Evolutionary conservation across 1,284 basidiomycete genomes (phyloP).

Genomic region (Sporisorium sorghi): DNA sequence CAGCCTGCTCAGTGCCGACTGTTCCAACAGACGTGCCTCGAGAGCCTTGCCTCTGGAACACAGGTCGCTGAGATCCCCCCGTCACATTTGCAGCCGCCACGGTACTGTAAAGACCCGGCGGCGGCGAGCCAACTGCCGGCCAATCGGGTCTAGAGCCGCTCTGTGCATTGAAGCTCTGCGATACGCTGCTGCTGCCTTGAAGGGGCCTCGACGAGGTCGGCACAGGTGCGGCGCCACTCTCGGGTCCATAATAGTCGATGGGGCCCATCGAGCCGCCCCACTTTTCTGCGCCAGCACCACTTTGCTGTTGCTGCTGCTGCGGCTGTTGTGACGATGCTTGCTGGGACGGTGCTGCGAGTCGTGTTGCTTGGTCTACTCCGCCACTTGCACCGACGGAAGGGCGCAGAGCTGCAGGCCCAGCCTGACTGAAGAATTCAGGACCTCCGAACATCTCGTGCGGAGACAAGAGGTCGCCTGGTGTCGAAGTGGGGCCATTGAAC

Average conservation of each 20-base stretch:
- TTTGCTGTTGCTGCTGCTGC: constrained; percentile 16
- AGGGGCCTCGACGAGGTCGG: constrained; percentile 17
- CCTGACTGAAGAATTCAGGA: constrained; percentile 37
- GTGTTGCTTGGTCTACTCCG: constrained; percentile 9
- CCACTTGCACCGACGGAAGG: no score
- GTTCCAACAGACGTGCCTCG: constrained; percentile 28
- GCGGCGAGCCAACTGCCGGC: constrained; percentile 53
- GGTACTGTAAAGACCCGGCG: constrained; percentile 35
- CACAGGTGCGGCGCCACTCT: constrained; percentile 26
- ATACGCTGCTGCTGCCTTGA: constrained; percentile 7
- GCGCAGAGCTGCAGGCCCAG: constrained; percentile 22
- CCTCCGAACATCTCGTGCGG: constrained; percentile 51
- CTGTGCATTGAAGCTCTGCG: constrained; percentile 17
- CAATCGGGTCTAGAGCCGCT: constrained; percentile 46
- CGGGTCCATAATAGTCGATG: constrained; percentile 58
- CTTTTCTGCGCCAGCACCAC: constrained; percentile 33
- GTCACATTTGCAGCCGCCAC: not conserved
- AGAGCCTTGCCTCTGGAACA: constrained; percentile 40
- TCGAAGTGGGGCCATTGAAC: constrained; percentile 23
- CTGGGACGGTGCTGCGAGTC: constrained; percentile 10
- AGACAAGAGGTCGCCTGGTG: constrained; percentile 44
- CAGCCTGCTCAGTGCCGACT: constrained; percentile 9
- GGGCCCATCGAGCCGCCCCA: constrained; percentile 59
- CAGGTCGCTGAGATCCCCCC: constrained; percentile 23
- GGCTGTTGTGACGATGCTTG: constrained; percentile 13